Base-by-base conservation (phyloP, 1,284 basidiomycete species). In the Pterulicium gracile region DNA sequence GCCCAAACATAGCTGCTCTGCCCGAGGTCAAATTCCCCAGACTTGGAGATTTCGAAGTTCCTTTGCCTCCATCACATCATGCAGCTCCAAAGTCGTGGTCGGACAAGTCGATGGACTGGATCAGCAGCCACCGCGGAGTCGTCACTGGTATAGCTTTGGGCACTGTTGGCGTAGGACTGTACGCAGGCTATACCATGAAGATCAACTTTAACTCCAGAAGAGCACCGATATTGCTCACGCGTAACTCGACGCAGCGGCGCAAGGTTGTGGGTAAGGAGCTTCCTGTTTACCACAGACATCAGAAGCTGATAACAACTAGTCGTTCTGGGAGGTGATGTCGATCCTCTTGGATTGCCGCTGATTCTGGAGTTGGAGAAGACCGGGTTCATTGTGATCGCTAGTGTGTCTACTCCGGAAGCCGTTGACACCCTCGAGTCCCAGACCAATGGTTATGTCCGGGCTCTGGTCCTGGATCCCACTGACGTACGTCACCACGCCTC, bases 311-410 rank as follows among this genome's bases (percentile, higher is more conserved):
- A 32, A 55, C 52, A 39, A 42, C 3, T 56, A 88, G 87, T 90
- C 42, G 73, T 91, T 18, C 71, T 91, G 42, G 88, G 88, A 35
- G 88, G 80, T 15, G 88, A 91, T 56, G 69, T 73, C 22, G 27
- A 32, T 32, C 75, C 80, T 0, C 68, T 82, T 43, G 86, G 77
- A 10, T 66, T 76, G 15, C 79, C 87, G 13, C 61, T 91, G 43
- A 78, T 88, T 45, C 58, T 73, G 44, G 79, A 82, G 50, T 67
- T 92, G 35, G 83, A 88, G 61, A 70, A 70, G 56, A 76, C 80
- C 53, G 85, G 86, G 1, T 90, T 83, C 56, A 81, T 89, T 54
- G 79, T 92, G 35, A 79, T 92, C 53, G 71, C 79, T 3, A 89
- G 81, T 51, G 86, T 88, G 13, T 66, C 78, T 2, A 74, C 73